Percentiles rank a stretch among this genome's conserved stretches.
phyloP scores from a whole-genome alignment of 768 basidiomycete genomes.

The Phaeotremella skinneri region DNA sequence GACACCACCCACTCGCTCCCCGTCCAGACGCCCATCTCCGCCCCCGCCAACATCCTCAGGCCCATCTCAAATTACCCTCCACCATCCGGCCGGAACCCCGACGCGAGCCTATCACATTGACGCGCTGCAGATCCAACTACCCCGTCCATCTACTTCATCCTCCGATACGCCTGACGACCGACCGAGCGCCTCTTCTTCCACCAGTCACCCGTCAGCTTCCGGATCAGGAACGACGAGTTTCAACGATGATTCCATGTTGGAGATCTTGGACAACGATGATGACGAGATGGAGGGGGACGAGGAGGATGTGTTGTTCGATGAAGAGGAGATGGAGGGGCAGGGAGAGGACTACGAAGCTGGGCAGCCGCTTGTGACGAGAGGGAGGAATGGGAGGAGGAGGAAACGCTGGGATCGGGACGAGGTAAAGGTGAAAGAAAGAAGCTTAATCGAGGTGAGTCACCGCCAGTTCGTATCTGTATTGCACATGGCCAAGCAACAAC shows the following conservation, averaged over 20 bases:
- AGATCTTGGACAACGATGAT: slow-evolving; percentile 16
- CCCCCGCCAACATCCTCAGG: background rate
- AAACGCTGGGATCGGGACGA: slow-evolving; percentile 22
- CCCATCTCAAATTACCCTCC: background rate
- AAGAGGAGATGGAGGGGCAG: slow-evolving; percentile 1
- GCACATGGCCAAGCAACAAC: background rate
- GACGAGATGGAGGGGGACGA: slow-evolving; percentile 18
- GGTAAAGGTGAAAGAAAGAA: slow-evolving; percentile 26
- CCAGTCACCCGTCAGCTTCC: background rate
- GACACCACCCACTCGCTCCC: background rate
- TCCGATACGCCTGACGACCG: background rate
- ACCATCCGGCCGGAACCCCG: background rate
- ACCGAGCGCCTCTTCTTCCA: background rate
- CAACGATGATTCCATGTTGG: slow-evolving; percentile 10
- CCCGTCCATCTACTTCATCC: background rate
- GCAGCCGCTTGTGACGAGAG: background rate
- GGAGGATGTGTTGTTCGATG: slow-evolving; percentile 13
- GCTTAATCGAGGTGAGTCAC: slow-evolving; percentile 37
- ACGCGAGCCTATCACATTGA: background rate
- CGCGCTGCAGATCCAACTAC: background rate
- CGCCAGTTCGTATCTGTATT: background rate
- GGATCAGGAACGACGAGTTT: background rate
- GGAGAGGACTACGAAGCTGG: background rate
- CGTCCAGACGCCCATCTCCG: background rate
- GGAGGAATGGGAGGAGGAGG: slow-evolving; percentile 11